Evolutionary conservation across 2,329 filamentous ascomycete genomes (phyloP), one percentile per base, ranked within the genome.

Genomic region (Myriosclerotinia duriaeana): DNA sequence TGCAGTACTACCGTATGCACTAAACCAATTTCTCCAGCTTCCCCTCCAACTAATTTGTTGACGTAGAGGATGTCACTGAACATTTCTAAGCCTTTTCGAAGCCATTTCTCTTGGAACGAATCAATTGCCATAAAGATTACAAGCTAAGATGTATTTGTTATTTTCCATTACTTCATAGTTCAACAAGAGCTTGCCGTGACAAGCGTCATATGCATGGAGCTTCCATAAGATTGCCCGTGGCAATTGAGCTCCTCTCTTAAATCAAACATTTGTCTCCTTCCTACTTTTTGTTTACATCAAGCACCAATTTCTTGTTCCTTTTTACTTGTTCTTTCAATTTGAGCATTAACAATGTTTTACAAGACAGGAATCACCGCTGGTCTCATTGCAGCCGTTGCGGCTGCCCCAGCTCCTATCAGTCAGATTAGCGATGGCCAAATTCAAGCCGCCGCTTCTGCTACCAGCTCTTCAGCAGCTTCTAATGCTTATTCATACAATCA

Each of bases 381-480:
- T 34, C 38, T 65, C 7, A 12, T 65, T 22, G 63, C 36, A 50
- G 54, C 44, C 7, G 54, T 53, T 8, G 36, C 44, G 2, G 63
- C 46, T 38, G 20, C n/a, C 15, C 58, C 58, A 50, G 44, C 58
- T 36, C 2, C 44, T 48, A 70, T 77, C 15, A 70, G 69, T 42
- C 76, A 78, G 66, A 75, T 77, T 64, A 55, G 68, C 1, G 77
- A 78, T 68, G 77, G 77, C 22, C 77, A 78, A 40, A 66, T 38
- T 74, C 78, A 69, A 76, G 77, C 26, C 75, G 78, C 63, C 66
- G 73, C 53, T 72, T 72, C 69, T 14, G 58, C 70, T 66, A 70
- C 62, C 8, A 38, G 40, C n/a, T 20, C 52, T 38, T 14, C 42
- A 22, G 30, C 30, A 48, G 40, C 30, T 46, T 56, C 63, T 4